Base-by-base conservation (phyloP, 805 yeast genomes). In the Myxozyma kluyveri region DNA sequence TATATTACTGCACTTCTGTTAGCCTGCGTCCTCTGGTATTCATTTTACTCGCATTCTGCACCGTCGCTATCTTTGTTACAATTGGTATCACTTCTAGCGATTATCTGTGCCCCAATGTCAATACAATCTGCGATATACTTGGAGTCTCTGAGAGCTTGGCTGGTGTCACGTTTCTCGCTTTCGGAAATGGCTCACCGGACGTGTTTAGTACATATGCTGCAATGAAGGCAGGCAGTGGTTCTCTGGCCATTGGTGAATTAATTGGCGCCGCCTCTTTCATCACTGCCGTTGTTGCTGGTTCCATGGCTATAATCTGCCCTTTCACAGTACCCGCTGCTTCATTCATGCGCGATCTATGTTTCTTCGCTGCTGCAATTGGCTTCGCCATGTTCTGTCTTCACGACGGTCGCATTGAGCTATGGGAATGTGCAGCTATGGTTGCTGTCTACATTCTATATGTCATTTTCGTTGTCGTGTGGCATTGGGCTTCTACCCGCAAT, bases 151-250 rank as follows among this genome's bases (percentile, higher is more conserved):
- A 88, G 54, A 81, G 86, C 52, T 69, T 90, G 18, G 61, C 65
- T 10, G 98, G 98, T 0, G 76, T 91, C 59, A 90, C 97, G 0
- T 70, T 91, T 21, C 71, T 93, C 47, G 96, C 98, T 0, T 75
- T 91, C 54, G 98, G 97, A 0, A 91, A 91, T 68, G 95, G 96
- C 2, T 77, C 95, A 0, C 96, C 97, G 0, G 99, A 91, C 67
- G 81, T 91, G 2, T 77, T 89, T 33, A 79, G 91, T 42, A 88
- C 96, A 0, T 87, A 82, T 65, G 82, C 84, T 44, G 96, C 97
- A 2, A 78, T 93, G 80, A 75, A 76, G 10, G 70, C 81, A 1
- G 83, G 80, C n/a, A 79, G 87, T 1, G 80, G 84, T 0, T 78
- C 88, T 0, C 71, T 91, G 64, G 97, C 98, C 0, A 69, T 91